Evolutionary conservation across 1,139 yeast genomes (phyloP).

Genomic region (Magnusiomyces suaveolens): DNA sequence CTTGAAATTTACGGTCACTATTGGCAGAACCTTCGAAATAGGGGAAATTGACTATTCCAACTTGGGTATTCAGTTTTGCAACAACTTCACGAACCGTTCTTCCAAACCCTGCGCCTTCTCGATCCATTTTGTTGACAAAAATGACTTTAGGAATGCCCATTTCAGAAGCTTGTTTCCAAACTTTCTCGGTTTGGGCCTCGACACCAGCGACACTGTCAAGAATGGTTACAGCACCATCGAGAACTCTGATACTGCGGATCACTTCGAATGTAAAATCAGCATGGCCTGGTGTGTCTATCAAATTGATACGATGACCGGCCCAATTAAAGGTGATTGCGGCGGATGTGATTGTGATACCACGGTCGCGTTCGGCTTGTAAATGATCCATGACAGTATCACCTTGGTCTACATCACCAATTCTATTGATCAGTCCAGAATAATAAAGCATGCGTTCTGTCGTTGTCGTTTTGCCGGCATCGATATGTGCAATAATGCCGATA

Average conservation of each 20-base stretch:
- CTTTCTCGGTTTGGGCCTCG: conserved; percentile 95
- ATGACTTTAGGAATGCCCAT: conserved; percentile 64
- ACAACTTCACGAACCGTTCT: conserved; percentile 80
- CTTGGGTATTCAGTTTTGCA: conserved; percentile 64
- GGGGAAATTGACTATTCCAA: conserved; percentile 72
- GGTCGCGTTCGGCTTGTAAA: conserved; percentile 75
- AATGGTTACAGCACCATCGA: conserved; percentile 89
- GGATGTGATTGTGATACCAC: conserved; percentile 94
- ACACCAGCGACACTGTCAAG: conserved; percentile 97
- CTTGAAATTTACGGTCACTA: conserved; percentile 35
- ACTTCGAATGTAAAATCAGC: conserved; percentile 97
- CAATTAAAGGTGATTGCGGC: conserved; percentile 93
- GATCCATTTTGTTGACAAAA: conserved; percentile 89
- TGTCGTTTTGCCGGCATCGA: conserved; percentile 83
- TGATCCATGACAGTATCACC: conserved; percentile 96
- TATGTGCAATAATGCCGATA: conserved; percentile 77
- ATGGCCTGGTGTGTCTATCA: conserved; percentile 97
- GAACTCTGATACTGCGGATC: conserved; percentile 72
- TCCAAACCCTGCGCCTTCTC: conserved; percentile 91
- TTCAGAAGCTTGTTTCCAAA: conserved; percentile 78
- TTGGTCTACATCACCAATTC: conserved; percentile 90
- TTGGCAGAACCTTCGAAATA: conserved; percentile 41
- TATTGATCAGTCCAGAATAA: conserved; percentile 68
- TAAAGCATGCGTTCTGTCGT: conserved; percentile 87
- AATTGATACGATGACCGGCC: conserved; percentile 65